Evolutionary conservation across 2,329 filamentous ascomycete genomes (phyloP).

Genomic region (Aureobasidium mangrovei): DNA sequence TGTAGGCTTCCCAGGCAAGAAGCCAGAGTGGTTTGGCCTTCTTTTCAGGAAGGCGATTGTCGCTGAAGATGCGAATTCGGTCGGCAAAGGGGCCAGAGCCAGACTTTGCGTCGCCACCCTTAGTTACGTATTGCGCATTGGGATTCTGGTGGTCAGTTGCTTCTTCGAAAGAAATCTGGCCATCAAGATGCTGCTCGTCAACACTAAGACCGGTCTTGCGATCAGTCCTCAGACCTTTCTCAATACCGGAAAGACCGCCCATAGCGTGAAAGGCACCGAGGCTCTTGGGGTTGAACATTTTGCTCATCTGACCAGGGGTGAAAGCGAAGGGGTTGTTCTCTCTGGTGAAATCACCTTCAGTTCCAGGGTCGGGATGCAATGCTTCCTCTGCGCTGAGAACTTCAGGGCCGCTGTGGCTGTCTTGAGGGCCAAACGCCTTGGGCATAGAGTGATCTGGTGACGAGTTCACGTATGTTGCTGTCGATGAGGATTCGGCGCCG

Average conservation of each 20-base stretch:
- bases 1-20: slow-evolving; percentile 73
- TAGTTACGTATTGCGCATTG: background rate
- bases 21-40: slow-evolving; percentile 62
- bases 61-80: slow-evolving; percentile 60
- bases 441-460: slow-evolving; percentile 19
- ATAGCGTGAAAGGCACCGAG: slow-evolving; percentile 65
- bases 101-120: background rate
- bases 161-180: slow-evolving; percentile 60
- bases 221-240: slow-evolving; percentile 63
- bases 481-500: slow-evolving; percentile 45
- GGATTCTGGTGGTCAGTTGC: slow-evolving; percentile 32
- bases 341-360: slow-evolving; percentile 65
- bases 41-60: slow-evolving; percentile 60
- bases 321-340: slow-evolving; percentile 80
- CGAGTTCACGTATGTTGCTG: slow-evolving; percentile 50
- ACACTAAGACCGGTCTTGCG: slow-evolving; percentile 56
- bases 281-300: slow-evolving; percentile 73
- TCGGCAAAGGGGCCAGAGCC: slow-evolving; percentile 43
- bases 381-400: slow-evolving; percentile 60
- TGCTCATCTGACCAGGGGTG: slow-evolving; percentile 69
- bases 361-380: slow-evolving; percentile 65
- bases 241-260: slow-evolving; percentile 62
- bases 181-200: slow-evolving; percentile 58
- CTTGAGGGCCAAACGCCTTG: slow-evolving; percentile 21
- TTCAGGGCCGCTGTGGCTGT: slow-evolving; percentile 35